A percentile compares a stretch with the other conserved stretches of the same genome.
These are phyloP conservation scores for Monosporascus ibericus DNA, from an alignment of 2,329 filamentous ascomycete genomes.

Conservation along the genomic window DNA sequence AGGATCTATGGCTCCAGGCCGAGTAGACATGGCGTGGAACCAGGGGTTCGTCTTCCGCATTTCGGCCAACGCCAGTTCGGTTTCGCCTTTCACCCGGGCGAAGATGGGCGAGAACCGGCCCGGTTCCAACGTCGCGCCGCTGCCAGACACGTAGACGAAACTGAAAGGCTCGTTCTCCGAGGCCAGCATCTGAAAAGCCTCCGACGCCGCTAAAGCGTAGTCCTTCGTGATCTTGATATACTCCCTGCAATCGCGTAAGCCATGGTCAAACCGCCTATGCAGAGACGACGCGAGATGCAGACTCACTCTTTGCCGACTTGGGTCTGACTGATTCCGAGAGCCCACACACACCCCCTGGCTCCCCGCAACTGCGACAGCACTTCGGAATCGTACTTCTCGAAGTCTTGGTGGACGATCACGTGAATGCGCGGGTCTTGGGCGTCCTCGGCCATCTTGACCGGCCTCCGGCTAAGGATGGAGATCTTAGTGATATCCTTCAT, in stretches of 20 bases:
- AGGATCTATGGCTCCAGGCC: conserved; percentile 55
- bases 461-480: conserved; percentile 56
- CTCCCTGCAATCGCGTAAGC: conserved; percentile 31
- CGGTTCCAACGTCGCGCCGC: conserved; percentile 53
- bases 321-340: conserved; percentile 58
- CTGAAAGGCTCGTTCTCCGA: conserved; percentile 47
- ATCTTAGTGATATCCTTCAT: conserved; percentile 54
- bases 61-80: conserved; percentile 53
- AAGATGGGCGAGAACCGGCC: conserved; percentile 51
- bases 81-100: conserved; percentile 60
- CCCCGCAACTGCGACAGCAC: conserved; percentile 55
- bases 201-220: conserved; percentile 52
- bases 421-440: conserved; percentile 52
- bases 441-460: conserved; percentile 56
- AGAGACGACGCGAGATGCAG: not conserved
- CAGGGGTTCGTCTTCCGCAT: conserved; percentile 37
- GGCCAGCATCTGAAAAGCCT: conserved; percentile 29
- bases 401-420: conserved; percentile 65
- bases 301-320: conserved; percentile 53
- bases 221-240: conserved; percentile 64
- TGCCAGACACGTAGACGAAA: conserved; percentile 66
- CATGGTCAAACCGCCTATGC: too few relatives aligned
- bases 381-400: conserved; percentile 49
- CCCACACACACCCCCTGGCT: conserved; percentile 68
- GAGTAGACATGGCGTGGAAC: conserved; percentile 50